Base-by-base conservation (phyloP, 2,329 filamentous ascomycete species). In the Aureobasidium mangrovei region DNA sequence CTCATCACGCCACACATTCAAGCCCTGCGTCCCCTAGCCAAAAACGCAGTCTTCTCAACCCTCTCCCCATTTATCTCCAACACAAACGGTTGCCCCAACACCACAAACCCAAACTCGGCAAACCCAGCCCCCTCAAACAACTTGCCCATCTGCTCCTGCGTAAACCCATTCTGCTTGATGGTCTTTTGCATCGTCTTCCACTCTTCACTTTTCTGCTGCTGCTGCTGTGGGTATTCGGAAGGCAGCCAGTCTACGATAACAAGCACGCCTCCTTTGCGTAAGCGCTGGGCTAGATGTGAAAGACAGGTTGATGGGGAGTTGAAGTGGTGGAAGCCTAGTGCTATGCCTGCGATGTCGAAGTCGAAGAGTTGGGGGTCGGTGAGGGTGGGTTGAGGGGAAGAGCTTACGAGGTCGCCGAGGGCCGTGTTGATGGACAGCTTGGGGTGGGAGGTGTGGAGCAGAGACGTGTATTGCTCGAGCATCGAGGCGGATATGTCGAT, bases 301-400 rank as follows among this genome's bases (percentile, higher is more conserved):
- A 68, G 40, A 3, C 62, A 63, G n/a, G 59, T 31, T 2, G 46
- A 51, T 2, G 65, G 63, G 32, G 65, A 39, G 36, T 64, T 62
- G 36, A 76, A 74, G 46, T 75, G 73, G 58, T 76, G 74, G 61
- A 75, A 74, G 0, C 67, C 73, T 4, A 72, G 67, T 0, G 71
- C 69, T 8, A 74, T 67, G 8, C 69, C 67, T 1, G 67, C 72
- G 7, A 75, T 56, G 51, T 76, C 73, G 57, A 74, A 76, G 36
- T 67, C 58, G 18, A 65, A 60, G 60, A 63, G 72, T 35, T 72
- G 63, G 0, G 62, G 53, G 0, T 55, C 61, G 0, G 60, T 55
- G 4, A 74, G 8, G 8, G 33, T 49, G 1, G 58, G 12, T 2
- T 61, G 35, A 0, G 60, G 26, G 0, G 66, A 61, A 4, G 63